Conservation (phyloP, 177 flowering plant genomes). For the Vitis hybrid region DNA sequence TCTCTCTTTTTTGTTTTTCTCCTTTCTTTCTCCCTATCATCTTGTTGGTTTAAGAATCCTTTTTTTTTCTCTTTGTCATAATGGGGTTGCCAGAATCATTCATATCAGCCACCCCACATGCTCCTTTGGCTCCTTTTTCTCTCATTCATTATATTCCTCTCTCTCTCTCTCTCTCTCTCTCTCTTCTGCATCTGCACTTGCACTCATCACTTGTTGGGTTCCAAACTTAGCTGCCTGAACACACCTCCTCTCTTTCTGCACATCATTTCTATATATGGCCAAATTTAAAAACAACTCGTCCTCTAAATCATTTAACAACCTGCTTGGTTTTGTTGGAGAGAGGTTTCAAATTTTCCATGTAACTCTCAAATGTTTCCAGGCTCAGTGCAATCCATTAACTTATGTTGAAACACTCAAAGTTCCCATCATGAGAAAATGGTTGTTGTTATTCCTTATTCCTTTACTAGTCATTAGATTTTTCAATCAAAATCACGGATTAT, state of each 20-base stretch:
- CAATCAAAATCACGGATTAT: too few species aligned
- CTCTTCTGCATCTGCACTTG: not conserved
- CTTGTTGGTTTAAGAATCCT: not conserved
- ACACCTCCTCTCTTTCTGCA: not conserved
- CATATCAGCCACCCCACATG: not conserved
- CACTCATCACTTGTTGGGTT: not conserved
- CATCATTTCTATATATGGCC: not conserved
- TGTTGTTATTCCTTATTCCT: too few species aligned
- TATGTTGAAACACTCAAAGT: too few species aligned
- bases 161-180: not conserved
- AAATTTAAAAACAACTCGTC: too few species aligned
- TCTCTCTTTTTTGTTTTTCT: not conserved
- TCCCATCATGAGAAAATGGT: too few species aligned
- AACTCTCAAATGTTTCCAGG: too few species aligned
- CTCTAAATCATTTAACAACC: too few species aligned
- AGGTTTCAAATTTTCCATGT: too few species aligned
- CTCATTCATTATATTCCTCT: not conserved
- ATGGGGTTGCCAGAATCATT: not conserved
- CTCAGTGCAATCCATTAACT: too few species aligned
- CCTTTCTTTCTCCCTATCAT: not conserved
- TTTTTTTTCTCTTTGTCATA: not conserved
- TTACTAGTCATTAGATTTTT: too few species aligned
- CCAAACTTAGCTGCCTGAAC: too few species aligned
- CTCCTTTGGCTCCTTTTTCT: not conserved
- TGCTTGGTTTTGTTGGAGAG: too few species aligned